These are phyloP conservation scores for Colletotrichum viniferum DNA, from an alignment of 2,329 filamentous ascomycete species.

Conservation along the genomic window DNA sequence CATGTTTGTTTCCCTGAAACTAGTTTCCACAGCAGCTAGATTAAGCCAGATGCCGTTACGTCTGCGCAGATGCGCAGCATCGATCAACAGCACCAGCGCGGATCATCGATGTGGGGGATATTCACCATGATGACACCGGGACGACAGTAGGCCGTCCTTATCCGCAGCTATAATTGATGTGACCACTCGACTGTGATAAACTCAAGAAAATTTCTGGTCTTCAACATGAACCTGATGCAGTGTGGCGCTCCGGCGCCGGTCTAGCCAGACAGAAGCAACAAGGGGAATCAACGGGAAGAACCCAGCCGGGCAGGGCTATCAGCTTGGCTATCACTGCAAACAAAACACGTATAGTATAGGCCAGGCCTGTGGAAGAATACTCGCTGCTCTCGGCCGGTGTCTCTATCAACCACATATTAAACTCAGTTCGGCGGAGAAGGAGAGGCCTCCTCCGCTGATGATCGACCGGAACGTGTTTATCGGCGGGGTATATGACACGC, in stretches of 20 bases:
- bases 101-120: not conserved
- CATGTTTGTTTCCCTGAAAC: not conserved
- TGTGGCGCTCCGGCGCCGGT: not conserved
- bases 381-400: not conserved
- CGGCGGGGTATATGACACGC: not conserved
- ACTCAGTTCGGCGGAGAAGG: not conserved
- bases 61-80: not conserved
- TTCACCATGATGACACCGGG: not conserved
- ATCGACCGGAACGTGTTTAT: not conserved
- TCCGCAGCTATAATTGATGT: not conserved
- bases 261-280: not conserved
- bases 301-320: not conserved
- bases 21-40: not conserved
- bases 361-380: not conserved
- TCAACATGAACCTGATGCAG: not conserved
- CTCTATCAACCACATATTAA: not conserved
- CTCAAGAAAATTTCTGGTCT: not conserved
- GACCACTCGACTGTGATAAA: not conserved
- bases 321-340: not conserved
- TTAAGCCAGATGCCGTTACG: not conserved
- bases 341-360: not conserved
- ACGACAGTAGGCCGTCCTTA: not conserved
- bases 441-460: slow-evolving; percentile 1
- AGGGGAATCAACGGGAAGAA: not conserved
- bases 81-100: not conserved